Base-by-base conservation (phyloP, 163 green algal species). In the Volvox carteri region DNA sequence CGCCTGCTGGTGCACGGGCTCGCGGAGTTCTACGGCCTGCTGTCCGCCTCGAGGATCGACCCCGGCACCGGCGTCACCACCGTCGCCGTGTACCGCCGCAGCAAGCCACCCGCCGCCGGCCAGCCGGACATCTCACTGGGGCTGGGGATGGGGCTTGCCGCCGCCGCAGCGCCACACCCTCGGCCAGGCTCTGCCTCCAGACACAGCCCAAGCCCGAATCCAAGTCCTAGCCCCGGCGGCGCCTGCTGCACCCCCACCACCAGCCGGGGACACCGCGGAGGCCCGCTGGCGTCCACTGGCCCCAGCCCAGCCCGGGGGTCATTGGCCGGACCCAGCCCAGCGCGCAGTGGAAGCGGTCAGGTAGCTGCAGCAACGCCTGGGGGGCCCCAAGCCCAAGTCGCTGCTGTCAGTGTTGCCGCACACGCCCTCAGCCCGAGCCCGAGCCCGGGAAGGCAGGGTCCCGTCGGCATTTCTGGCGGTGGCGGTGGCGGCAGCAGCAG, bases 1-100 rank as follows among this genome's bases (percentile, higher is more conserved):
- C 92, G 93, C n/a, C 90, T 96, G 68, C 84, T 96, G n/a, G 90
- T 91, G 21, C 95, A 97, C 86, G 92, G 93, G 28, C 88, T 97
- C 21, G 92, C 93, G 0, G 88, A 94, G 56, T 97, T 94, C 68
- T 92, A 97, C 81, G 78, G 87, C 33, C 90, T 96, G 14, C 25
- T 90, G 4, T 93, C 91, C 2, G 30, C 65, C 25, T 92, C 85
- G 12, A 54, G 86, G 0, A 8, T 78, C 11, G 48, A 80, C 60
- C 9, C 41, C n/a, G 46, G 0, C 62, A 41, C 19, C 44, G 58
- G 58, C 9, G 37, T 14, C 75, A 75, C 73, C 16, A 11, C 2
- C 54, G 73, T 90, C 6, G 52, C 54, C 2, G 73, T 90, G 16
- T 90, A 90, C 56, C 73, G 74, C 0, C 54, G 85, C 35, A 18